Base-by-base conservation (phyloP, 768 basidiomycete species). In the Russula emetica region DNA sequence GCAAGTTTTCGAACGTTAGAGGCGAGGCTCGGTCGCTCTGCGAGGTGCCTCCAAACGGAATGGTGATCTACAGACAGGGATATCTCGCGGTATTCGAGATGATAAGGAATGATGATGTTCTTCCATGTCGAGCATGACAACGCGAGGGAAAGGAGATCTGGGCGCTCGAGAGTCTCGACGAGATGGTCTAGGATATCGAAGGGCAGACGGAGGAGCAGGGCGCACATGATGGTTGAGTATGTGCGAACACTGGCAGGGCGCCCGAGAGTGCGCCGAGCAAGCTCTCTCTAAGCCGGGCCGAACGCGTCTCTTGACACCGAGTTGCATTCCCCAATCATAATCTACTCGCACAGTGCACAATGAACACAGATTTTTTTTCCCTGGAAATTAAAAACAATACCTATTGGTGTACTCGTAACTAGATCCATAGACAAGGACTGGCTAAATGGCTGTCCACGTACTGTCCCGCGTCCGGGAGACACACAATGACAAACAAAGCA, bases 1-100 rank as follows among this genome's bases (percentile, higher is more conserved):
- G 34, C 44, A 18, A 66, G 65, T 9, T 13, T 63, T 52, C 65
- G 65, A 24, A 66, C 65, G 36, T 66, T 66, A 5, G 62, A 51
- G 8, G 65, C 65, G 4, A 66, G 56, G 44, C 57, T 63, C 7
- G 65, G 62, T 16, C 65, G 55, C 45, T 63, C 65, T 22, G 62
- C 61, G 51, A 66, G 62, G 11, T 66, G 65, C 40, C 42, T 58
- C 65, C 65, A 66, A 2, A 66, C 38, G 9, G 24, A 51, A 47
- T 57, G 9, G 40, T 65, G 58, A 14, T 65, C 64, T 0, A 61
- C 54, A n/a, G 54, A 57, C 18, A 65, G 49, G 13, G 45, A 51
- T 51, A 66, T 64, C 10, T 58, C 61, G 34, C 65, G 62, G 26
- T 66, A 66, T 32, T 64, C 65, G 56, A 66, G 54, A 32, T 66